Evolutionary conservation across 768 basidiomycete species (phyloP).

Genomic region (Boletus rubroflammeus): DNA sequence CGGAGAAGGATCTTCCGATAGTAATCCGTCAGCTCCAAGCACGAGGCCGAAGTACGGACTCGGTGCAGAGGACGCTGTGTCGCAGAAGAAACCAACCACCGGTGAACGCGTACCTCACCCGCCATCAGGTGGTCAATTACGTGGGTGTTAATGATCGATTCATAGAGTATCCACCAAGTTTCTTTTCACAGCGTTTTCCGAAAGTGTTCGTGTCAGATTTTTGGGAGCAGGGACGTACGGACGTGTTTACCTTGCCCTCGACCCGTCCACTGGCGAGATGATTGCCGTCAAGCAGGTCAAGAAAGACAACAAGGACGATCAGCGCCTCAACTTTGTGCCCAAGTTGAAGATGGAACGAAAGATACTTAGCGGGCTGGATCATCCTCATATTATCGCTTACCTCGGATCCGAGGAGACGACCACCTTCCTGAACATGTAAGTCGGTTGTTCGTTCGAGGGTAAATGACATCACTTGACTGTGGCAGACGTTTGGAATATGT

Average conservation of each 20-base stretch:
- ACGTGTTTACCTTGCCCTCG: constrained; percentile 90
- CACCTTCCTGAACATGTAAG: constrained; percentile 82
- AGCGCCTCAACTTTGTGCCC: constrained; percentile 79
- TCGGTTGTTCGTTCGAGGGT: constrained; percentile 10
- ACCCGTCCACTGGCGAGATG: constrained; percentile 92
- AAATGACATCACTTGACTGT: background rate
- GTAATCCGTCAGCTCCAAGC: background rate
- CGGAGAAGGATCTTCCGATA: too few relatives aligned
- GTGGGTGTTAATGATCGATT: constrained; percentile 42
- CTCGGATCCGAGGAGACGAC: constrained; percentile 87
- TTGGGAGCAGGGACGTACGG: constrained; percentile 96
- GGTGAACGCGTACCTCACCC: background rate
- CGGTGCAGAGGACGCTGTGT: background rate
- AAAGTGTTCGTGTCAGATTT: constrained; percentile 92
- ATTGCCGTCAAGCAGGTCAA: constrained; percentile 98
- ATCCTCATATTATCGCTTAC: constrained; percentile 93
- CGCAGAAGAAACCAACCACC: background rate
- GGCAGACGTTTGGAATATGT: constrained; percentile 94
- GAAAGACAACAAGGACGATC: constrained; percentile 78
- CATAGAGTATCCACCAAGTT: constrained; percentile 6
- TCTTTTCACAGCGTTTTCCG: constrained; percentile 64
- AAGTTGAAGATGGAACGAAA: constrained; percentile 90
- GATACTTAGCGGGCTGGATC: constrained; percentile 88
- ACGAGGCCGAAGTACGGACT: background rate
- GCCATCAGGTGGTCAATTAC: constrained; percentile 39